Evolutionary conservation across 495 filamentous ascomycete genomes (phyloP).

Genomic region (Hypoxylon cercidicola): DNA sequence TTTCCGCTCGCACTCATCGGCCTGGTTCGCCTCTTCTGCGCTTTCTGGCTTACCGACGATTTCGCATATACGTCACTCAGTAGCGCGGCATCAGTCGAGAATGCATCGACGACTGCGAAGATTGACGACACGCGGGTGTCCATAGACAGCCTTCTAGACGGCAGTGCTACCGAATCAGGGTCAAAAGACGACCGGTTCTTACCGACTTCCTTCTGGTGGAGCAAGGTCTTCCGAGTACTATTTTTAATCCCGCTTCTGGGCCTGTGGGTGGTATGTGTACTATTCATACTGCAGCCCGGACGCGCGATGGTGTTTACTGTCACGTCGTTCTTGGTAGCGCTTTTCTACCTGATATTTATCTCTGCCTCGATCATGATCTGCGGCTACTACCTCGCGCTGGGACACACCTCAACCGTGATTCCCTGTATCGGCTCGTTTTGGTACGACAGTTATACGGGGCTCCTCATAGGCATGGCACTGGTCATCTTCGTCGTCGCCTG

Average conservation of each 20-base stretch:
- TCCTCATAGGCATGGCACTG: constrained; percentile 23
- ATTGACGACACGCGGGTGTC: constrained; percentile 2
- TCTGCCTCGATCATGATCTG: constrained; percentile 4
- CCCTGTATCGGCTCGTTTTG: constrained; percentile 32
- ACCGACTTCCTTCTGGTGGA: constrained; percentile 17
- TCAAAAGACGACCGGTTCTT: constrained; percentile 13
- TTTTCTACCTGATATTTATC: constrained; percentile 32
- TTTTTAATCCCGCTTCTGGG: constrained; percentile 36
- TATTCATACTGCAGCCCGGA: constrained; percentile 20
- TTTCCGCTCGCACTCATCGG: constrained; percentile 25
- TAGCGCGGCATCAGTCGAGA: not conserved
- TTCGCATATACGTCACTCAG: constrained; percentile 10
- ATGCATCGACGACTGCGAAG: not conserved
- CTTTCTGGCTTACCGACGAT: constrained; percentile 22
- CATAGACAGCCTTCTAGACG: constrained; percentile 8
- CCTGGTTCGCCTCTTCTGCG: constrained; percentile 17
- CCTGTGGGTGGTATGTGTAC: constrained; percentile 27
- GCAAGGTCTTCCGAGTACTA: constrained; percentile 32
- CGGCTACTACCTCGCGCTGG: constrained; percentile 20
- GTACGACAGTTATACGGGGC: constrained; percentile 32
- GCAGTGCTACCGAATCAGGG: not conserved
- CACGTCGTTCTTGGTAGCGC: constrained; percentile 17
- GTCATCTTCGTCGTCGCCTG: constrained; percentile 22
- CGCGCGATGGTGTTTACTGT: constrained; percentile 5
- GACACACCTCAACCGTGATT: constrained; percentile 23